These are phyloP conservation scores for Hypoxylon fuscum DNA, from an alignment of 495 filamentous ascomycete species.

Conservation along the genomic window DNA sequence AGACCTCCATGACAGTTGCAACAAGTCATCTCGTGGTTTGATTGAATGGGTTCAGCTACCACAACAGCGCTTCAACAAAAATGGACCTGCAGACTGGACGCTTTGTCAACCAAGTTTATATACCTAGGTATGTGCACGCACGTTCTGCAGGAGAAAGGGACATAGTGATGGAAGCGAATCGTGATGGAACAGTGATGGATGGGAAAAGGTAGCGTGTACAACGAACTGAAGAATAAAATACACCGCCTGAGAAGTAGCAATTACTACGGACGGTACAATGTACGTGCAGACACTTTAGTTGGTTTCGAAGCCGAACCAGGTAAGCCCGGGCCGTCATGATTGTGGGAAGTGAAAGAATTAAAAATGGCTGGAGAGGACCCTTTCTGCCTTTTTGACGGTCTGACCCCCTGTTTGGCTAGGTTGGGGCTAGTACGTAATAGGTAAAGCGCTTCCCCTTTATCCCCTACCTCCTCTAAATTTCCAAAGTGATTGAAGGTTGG, in stretches of 20 bases:
- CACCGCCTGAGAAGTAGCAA: slow-evolving; percentile 23
- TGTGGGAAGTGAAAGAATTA: slow-evolving; percentile 21
- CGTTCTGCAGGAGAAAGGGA: slow-evolving; percentile 40
- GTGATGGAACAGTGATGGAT: slow-evolving; percentile 1
- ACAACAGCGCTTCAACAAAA: slow-evolving; percentile 33
- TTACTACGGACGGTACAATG: slow-evolving; percentile 1
- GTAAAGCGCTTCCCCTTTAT: slow-evolving; percentile 44
- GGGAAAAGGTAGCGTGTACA: slow-evolving; percentile 13
- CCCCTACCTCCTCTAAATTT: slow-evolving; percentile 39
- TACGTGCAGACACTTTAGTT: background rate
- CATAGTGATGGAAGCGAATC: background rate
- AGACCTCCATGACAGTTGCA: slow-evolving; percentile 18
- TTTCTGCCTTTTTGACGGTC: too few relatives aligned
- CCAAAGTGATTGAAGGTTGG: slow-evolving; percentile 23
- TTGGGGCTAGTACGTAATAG: slow-evolving; percentile 29
- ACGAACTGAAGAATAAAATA: background rate
- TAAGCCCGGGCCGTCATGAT: slow-evolving; percentile 19
- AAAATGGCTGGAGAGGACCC: slow-evolving; percentile 33
- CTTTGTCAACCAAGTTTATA: slow-evolving; percentile 27
- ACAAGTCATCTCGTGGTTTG: slow-evolving; percentile 9
- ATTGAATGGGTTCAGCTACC: slow-evolving; percentile 23
- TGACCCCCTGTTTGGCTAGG: slow-evolving; percentile 12
- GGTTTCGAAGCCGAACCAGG: slow-evolving; percentile 29
- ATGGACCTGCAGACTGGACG: slow-evolving; percentile 24
- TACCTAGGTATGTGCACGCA: slow-evolving; percentile 14